These are phyloP conservation scores for Phytophthora sp. DNA, from an alignment of 352 stramenopile species.

Conservation along the genomic window DNA sequence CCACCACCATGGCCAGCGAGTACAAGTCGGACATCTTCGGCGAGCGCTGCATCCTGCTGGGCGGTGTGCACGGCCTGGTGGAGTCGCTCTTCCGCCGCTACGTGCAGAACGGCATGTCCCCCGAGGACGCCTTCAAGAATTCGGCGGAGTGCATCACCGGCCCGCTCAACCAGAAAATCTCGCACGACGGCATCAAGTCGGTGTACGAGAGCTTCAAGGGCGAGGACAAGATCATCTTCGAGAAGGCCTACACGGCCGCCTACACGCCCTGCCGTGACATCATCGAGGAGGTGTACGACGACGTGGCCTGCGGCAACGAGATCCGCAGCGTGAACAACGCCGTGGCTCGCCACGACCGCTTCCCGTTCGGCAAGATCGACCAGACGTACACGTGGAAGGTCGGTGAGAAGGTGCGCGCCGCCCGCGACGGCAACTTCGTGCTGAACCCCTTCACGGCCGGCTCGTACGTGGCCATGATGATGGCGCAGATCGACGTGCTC, in stretches of 20 bases:
- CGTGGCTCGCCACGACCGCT: constrained; percentile 92
- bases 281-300: constrained; percentile 98
- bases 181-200: constrained; percentile 96
- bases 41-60: constrained; percentile 97
- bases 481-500: constrained; percentile 97
- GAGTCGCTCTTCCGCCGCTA: constrained; percentile 98
- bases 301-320: constrained; percentile 97
- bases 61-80: constrained; percentile 97
- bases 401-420: constrained; percentile 95
- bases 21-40: constrained; percentile 99
- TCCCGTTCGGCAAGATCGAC: constrained; percentile 98
- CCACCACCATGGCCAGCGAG: constrained; percentile 96
- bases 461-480: constrained; percentile 99
- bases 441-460: constrained; percentile 98
- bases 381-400: constrained; percentile 97
- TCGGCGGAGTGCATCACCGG: constrained; percentile 97
- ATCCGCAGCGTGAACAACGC: constrained; percentile 99
- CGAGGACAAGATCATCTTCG: constrained; percentile 94
- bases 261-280: constrained; percentile 98
- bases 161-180: constrained; percentile 97
- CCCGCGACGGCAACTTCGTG: constrained; percentile 95
- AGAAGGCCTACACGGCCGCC: constrained; percentile 95
- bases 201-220: constrained; percentile 95
- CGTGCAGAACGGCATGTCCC: constrained; percentile 92
- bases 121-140: constrained; percentile 97